Percentiles rank a stretch among this genome's conserved stretches.
Evolutionary conservation across 345 rosid genomes (phyloP).

Genomic region (Trapa incisa): DNA sequence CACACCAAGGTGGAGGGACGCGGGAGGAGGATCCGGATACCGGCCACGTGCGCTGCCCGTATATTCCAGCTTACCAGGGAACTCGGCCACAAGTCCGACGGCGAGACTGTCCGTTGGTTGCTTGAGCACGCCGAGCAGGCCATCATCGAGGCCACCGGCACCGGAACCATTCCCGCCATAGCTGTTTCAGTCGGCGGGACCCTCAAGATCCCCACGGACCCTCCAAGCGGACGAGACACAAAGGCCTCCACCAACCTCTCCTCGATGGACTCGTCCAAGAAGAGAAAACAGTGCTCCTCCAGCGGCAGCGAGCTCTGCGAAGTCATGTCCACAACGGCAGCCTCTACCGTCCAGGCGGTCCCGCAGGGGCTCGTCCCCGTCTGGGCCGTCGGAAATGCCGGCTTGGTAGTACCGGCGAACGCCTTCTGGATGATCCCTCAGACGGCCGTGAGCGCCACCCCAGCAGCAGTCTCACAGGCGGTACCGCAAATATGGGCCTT

Average conservation of each 20-base stretch:
- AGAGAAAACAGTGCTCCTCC: conserved; percentile 21
- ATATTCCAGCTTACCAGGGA: conserved; percentile 37
- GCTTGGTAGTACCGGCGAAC: conserved; percentile 33
- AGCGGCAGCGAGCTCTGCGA: conserved; percentile 25
- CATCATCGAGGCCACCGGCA: conserved; percentile 35
- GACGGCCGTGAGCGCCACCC: conserved; percentile 1
- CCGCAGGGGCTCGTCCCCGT: conserved; percentile 32
- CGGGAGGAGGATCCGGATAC: conserved; percentile 49
- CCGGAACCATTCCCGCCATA: conserved; percentile 36
- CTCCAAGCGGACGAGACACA: conserved; percentile 4
- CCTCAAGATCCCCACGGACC: conserved; percentile 28
- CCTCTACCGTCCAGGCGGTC: conserved; percentile 16
- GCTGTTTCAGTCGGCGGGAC: conserved; percentile 32
- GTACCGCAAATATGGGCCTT: conserved; percentile 29
- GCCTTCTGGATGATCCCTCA: conserved; percentile 41
- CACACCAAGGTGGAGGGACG: conserved; percentile 51
- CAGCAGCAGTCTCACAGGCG: conserved; percentile 2
- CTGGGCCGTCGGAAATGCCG: conserved; percentile 26
- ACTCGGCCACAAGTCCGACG: conserved; percentile 38
- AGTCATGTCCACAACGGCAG: conserved; percentile 18
- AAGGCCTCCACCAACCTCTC: background rate
- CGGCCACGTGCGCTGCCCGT: conserved; percentile 43
- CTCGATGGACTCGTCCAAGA: conserved; percentile 9
- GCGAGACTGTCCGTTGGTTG: conserved; percentile 42
- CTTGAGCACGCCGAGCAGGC: conserved; percentile 37